Percentiles rank a stretch among this genome's conserved stretches.
Evolutionary conservation across 2,329 filamentous ascomycete species (phyloP).

Genomic region (Neophaeococcomyces mojaviensis): DNA sequence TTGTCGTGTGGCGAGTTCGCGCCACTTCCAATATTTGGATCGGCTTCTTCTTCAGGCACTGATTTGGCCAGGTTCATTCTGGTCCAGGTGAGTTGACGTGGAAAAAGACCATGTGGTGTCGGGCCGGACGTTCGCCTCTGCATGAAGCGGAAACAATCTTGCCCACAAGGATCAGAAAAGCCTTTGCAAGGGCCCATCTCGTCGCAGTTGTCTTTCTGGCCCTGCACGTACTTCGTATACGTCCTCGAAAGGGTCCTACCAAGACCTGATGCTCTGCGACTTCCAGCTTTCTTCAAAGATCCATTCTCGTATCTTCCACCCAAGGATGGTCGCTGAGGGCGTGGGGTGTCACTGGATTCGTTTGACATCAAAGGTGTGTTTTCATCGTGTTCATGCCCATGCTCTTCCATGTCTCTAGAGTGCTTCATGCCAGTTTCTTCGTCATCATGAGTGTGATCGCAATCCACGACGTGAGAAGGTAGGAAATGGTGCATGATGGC

Average conservation of each 20-base stretch:
- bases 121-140: constrained; percentile 18
- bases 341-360: background rate
- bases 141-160: constrained; percentile 50
- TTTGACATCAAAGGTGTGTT: constrained; percentile 3
- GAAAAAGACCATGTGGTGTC: background rate
- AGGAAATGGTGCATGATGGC: constrained; percentile 40
- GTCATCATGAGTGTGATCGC: constrained; percentile 8
- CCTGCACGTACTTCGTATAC: constrained; percentile 44
- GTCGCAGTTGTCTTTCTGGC: constrained; percentile 46
- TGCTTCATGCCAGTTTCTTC: constrained; percentile 6
- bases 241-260: constrained; percentile 29
- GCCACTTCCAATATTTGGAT: background rate
- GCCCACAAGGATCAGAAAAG: constrained; percentile 54
- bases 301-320: constrained; percentile 16
- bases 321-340: background rate
- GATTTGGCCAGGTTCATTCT: background rate
- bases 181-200: constrained; percentile 55
- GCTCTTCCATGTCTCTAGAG: background rate
- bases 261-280: constrained; percentile 29
- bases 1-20: background rate
- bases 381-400: constrained; percentile 1
- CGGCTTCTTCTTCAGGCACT: constrained; percentile 1
- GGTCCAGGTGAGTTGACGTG: constrained; percentile 2
- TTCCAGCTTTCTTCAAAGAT: constrained; percentile 16
- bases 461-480: constrained; percentile 37